These are phyloP conservation scores for Tausonia pullulans DNA, from an alignment of 1,284 basidiomycete genomes.

Conservation along the genomic window DNA sequence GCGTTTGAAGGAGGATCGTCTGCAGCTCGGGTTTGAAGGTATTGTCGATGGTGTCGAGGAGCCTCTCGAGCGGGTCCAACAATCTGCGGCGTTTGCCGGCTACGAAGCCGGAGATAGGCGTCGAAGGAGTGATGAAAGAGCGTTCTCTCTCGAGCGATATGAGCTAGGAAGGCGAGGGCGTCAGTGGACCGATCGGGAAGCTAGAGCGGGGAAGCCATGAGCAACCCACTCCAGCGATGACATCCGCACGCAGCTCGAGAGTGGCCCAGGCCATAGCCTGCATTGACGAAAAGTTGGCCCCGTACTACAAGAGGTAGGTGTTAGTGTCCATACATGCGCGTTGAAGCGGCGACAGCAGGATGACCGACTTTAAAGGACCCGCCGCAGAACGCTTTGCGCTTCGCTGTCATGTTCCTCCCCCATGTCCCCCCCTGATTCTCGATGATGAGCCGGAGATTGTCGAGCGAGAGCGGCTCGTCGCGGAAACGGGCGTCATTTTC, in stretches of 20 bases:
- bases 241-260: slow-evolving; percentile 74
- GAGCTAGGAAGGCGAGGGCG: neutral
- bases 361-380: slow-evolving; percentile 20
- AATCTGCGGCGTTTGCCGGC: slow-evolving; percentile 7
- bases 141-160: neutral
- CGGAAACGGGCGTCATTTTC: slow-evolving; percentile 57
- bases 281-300: slow-evolving; percentile 54
- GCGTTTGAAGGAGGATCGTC: slow-evolving; percentile 55
- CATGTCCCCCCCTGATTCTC: slow-evolving; percentile 15
- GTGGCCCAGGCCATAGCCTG: slow-evolving; percentile 71
- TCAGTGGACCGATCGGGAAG: no score
- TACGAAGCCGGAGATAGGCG: neutral
- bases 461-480: slow-evolving; percentile 45
- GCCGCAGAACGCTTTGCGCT: slow-evolving; percentile 21
- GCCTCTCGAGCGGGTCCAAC: slow-evolving; percentile 5
- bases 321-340: no score
- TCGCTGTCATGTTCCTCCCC: slow-evolving; percentile 17
- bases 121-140: neutral
- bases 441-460: slow-evolving; percentile 49
- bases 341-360: no score
- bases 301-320: slow-evolving; percentile 34
- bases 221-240: slow-evolving; percentile 49
- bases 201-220: no score
- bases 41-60: slow-evolving; percentile 20
- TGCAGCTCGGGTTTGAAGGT: slow-evolving; percentile 46